Base-by-base conservation (phyloP, 2,329 filamentous ascomycete genomes). In the Epichloe festucae region DNA sequence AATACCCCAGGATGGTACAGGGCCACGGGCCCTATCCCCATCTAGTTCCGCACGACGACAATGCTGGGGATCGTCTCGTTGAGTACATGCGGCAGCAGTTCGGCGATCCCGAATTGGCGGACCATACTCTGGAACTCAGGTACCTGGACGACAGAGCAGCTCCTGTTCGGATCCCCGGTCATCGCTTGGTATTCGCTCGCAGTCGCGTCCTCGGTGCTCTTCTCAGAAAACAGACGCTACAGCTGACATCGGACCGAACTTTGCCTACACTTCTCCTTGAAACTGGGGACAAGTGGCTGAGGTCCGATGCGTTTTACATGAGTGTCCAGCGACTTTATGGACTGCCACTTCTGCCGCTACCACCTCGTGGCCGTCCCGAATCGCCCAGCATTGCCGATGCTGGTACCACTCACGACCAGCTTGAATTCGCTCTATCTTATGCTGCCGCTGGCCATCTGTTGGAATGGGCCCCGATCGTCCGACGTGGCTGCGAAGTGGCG, bases 401-500 rank as follows among this genome's bases (percentile, higher is more conserved):
- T 50, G 66, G 72, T 21, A 64, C 69, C 48, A 56, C 65, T 44
- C 58, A 60, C 21, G 73, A 75, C 7, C 72, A 70, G 19, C 73
- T 80, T 53, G 68, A 73, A 35, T 77, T 78, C 55, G 76, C 75
- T n/a, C 65, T 87, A 19, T 79, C 79, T 23, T 85, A 85, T 59
- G 76, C 81, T 45, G 80, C 82, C 27, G 77, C 81, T 5, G 84
- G 82, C 0, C 70, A 77, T 48, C 67, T 79, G 40, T 68, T 87
- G 15, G 69, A 71, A 41, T 75, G 83, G 60, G 70, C 68, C 2
- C 72, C 73, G 23, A 73, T 86, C 27, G 69, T 76, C 11, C 65
- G 72, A 45, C 75, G 79, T 38, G 83, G 81, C 38, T 67, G 84
- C 27, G 75, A 80, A 46, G 73, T 84, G 54, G 81, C 80, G 1